Evolutionary conservation across 805 yeast genomes (phyloP), one percentile per base, ranked within the genome.

Genomic region (Starmera dryadoides): DNA sequence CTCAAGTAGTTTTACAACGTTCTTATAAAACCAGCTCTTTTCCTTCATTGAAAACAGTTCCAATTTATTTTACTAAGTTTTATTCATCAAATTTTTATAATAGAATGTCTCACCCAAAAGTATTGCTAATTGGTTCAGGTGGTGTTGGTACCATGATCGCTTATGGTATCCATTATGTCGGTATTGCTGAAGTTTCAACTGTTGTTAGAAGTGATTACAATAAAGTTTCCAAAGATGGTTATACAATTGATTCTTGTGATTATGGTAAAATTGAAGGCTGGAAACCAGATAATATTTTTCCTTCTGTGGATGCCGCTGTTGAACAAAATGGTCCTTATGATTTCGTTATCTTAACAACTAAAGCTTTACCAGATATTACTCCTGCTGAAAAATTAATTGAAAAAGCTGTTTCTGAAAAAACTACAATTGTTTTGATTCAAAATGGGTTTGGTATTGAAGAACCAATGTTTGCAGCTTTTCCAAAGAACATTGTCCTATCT

Each of bases 61-160:
- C n/a, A 10, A 25, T 25, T 12, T 12, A 25, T 25, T 25, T 5
- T 25, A 25, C n/a, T n/a, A n/a, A n/a, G n/a, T n/a, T n/a, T n/a
- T n/a, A n/a, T n/a, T n/a, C n/a, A n/a, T n/a, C n/a, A n/a, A n/a
- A n/a, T n/a, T n/a, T n/a, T n/a, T n/a, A n/a, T n/a, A n/a, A 25
- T n/a, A 25, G 4, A 4, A 25, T 25, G 28, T 8, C 23, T n/a
- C 28, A 21, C 12, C 53, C 60, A 12, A 58, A 66, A 37, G 77
- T 80, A 15, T 64, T 86, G 11, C 63, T 86, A 10, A 71, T 86
- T 30, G 95, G 95, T 10, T 73, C 86, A 33, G 96, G 95, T 14
- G 95, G 95, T 30, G 93, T 86, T 10, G 96, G 96, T 29, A 71
- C 86, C 15, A 74, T 86, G 26, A 79, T 82, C 2, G 86, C 94